These are phyloP conservation scores for Penicillium sp. DNA, from an alignment of 2,329 filamentous ascomycete species.

Conservation along the genomic window DNA sequence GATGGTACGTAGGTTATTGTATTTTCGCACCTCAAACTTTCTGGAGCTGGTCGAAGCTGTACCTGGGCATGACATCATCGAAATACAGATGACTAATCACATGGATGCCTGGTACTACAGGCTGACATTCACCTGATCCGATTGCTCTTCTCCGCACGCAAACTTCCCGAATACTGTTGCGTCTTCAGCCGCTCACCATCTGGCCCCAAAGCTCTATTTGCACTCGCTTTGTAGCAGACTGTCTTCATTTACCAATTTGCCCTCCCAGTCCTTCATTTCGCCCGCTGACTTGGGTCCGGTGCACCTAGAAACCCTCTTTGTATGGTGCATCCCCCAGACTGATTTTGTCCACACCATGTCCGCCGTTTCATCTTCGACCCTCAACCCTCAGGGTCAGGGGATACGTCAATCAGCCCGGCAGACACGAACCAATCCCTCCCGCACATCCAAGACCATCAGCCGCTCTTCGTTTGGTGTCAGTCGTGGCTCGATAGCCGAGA, in stretches of 20 bases:
- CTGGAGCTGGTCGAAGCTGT: not conserved
- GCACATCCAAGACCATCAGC: slow-evolving; percentile 51
- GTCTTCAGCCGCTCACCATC: slow-evolving; percentile 11
- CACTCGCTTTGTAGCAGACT: not conserved
- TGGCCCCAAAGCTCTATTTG: slow-evolving; percentile 11
- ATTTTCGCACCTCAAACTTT: not conserved
- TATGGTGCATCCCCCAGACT: slow-evolving; percentile 18
- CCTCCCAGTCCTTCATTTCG: not conserved
- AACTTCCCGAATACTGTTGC: slow-evolving; percentile 22
- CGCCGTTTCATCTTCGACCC: slow-evolving; percentile 32
- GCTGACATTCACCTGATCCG: slow-evolving; percentile 30
- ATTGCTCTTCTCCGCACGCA: slow-evolving; percentile 34
- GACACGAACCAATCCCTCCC: slow-evolving; percentile 54
- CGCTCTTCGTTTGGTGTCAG: slow-evolving; percentile 47
- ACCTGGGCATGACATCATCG: not conserved
- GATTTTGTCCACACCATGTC: slow-evolving; percentile 28
- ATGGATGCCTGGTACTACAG: slow-evolving; percentile 20
- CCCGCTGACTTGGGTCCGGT: slow-evolving; percentile 14
- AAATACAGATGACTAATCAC: not conserved
- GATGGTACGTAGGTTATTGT: not conserved
- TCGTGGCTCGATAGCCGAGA: slow-evolving; percentile 34
- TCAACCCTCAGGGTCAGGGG: slow-evolving; percentile 35
- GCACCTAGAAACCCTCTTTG: slow-evolving; percentile 18
- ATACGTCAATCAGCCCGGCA: slow-evolving; percentile 47
- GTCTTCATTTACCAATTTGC: slow-evolving; percentile 6